Conservation (phyloP, 1,284 basidiomycete genomes). For the Rhodofomes roseus region DNA sequence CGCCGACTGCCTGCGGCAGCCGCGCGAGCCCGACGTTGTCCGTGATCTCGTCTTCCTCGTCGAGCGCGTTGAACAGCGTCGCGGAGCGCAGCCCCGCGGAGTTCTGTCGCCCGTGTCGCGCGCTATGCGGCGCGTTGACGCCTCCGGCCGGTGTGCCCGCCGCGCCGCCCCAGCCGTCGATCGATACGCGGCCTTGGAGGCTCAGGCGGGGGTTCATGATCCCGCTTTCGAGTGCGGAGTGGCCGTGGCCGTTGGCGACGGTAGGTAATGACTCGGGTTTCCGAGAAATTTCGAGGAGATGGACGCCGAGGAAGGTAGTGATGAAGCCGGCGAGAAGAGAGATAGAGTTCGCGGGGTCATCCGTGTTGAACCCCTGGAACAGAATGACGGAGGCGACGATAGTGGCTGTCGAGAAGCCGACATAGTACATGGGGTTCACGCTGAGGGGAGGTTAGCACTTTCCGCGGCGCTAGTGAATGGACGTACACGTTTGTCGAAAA, state of each 20-base stretch:
- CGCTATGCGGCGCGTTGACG: slow-evolving; percentile 28
- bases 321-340: slow-evolving; percentile 87
- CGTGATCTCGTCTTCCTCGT: slow-evolving; percentile 33
- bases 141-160: slow-evolving; percentile 32
- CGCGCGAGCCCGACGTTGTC: slow-evolving; percentile 24
- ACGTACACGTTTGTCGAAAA: slow-evolving; percentile 97
- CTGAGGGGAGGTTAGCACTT: slow-evolving; percentile 36
- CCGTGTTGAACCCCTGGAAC: slow-evolving; percentile 96
- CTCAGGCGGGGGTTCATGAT: slow-evolving; percentile 75
- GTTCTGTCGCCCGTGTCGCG: slow-evolving; percentile 40
- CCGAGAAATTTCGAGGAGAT: slow-evolving; percentile 84
- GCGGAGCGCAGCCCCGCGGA: slow-evolving; percentile 54
- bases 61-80: slow-evolving; percentile 65
- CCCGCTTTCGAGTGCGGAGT: slow-evolving; percentile 64
- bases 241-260: slow-evolving; percentile 46
- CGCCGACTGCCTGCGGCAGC: slow-evolving; percentile 31
- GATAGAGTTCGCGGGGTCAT: slow-evolving; percentile 75
- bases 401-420: slow-evolving; percentile 96
- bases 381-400: slow-evolving; percentile 94
- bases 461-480: neutral
- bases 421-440: slow-evolving; percentile 98
- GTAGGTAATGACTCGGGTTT: slow-evolving; percentile 47
- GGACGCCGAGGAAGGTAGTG: slow-evolving; percentile 90
- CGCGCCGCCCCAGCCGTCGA: slow-evolving; percentile 66
- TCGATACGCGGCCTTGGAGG: slow-evolving; percentile 63